These are phyloP conservation scores for Coprinellus aureogranulatus DNA, from an alignment of 768 basidiomycete genomes.

Conservation along the genomic window DNA sequence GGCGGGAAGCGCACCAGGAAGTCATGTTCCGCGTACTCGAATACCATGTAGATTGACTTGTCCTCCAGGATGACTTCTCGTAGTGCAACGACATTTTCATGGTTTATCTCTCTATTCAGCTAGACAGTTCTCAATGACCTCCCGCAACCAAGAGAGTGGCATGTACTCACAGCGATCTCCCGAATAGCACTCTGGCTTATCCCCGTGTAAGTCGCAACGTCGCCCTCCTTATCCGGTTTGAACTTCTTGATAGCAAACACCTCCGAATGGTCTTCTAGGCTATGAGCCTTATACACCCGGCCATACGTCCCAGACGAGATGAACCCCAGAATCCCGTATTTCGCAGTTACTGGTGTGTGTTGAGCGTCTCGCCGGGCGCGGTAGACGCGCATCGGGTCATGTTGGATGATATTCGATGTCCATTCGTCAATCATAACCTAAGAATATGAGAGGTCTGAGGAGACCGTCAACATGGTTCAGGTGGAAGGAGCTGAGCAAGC, in stretches of 20 bases:
- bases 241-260: conserved; percentile 99
- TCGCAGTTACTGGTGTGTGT: conserved; percentile 66
- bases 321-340: conserved; percentile 92
- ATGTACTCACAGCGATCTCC: conserved; percentile 81
- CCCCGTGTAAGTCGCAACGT: conserved; percentile 91
- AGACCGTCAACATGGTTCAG: neutral
- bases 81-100: conserved; percentile 88
- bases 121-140: conserved; percentile 30
- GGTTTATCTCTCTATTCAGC: conserved; percentile 86
- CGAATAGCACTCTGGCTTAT: conserved; percentile 97
- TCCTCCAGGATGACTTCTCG: conserved; percentile 96
- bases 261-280: conserved; percentile 61
- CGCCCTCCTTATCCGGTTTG: conserved; percentile 99
- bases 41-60: conserved; percentile 99
- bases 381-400: conserved; percentile 86
- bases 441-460: neutral
- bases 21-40: conserved; percentile 98
- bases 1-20: conserved; percentile 68
- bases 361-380: conserved; percentile 72
- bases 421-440: conserved; percentile 27
- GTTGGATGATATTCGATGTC: conserved; percentile 43
- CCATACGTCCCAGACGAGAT: conserved; percentile 99
- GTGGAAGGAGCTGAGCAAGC: neutral
- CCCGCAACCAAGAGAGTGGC: neutral
- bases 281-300: conserved; percentile 95